These are phyloP conservation scores for Coniochaeta sp. DNA, from an alignment of 2,329 filamentous ascomycete genomes.

Conservation along the genomic window DNA sequence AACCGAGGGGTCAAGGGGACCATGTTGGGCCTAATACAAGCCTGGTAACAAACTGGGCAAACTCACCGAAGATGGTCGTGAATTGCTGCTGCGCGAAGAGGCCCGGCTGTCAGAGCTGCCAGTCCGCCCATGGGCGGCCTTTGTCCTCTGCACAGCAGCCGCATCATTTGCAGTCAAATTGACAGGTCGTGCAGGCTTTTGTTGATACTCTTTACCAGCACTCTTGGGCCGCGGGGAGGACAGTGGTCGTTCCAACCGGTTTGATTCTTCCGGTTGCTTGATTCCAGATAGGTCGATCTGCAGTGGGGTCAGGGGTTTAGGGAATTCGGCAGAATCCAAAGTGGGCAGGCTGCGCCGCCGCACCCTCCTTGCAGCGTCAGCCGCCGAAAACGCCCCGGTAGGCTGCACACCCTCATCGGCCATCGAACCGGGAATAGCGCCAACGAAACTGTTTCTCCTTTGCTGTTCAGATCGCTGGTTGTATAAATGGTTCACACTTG, in stretches of 20 bases:
- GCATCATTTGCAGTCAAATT: slow-evolving; percentile 24
- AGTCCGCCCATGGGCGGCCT: slow-evolving; percentile 32
- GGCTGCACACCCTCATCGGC: slow-evolving; percentile 64
- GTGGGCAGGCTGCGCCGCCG: slow-evolving; percentile 77
- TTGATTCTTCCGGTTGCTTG: slow-evolving; percentile 25
- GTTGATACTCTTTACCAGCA: slow-evolving; percentile 18
- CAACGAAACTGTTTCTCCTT: slow-evolving; percentile 39
- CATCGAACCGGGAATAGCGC: slow-evolving; percentile 20
- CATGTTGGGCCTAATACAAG: background rate
- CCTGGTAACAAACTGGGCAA: background rate
- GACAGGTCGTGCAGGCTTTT: slow-evolving; percentile 21
- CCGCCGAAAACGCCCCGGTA: slow-evolving; percentile 41
- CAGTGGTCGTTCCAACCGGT: slow-evolving; percentile 21
- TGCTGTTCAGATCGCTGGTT: slow-evolving; percentile 30
- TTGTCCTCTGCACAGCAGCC: slow-evolving; percentile 21
- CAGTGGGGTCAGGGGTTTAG: slow-evolving; percentile 28
- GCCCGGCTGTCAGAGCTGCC: slow-evolving; percentile 59
- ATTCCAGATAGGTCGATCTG: slow-evolving; percentile 13
- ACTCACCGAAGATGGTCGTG: slow-evolving; percentile 61
- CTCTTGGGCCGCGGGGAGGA: slow-evolving; percentile 5
- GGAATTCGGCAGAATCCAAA: slow-evolving; percentile 38
- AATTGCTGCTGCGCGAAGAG: slow-evolving; percentile 50
- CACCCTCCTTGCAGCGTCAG: slow-evolving; percentile 68
- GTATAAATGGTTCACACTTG: slow-evolving; percentile 47
- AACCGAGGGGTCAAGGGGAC: slow-evolving; percentile 5